These are phyloP conservation scores for Aspergillus cavernicola DNA, from an alignment of 495 filamentous ascomycete species.

Conservation along the genomic window DNA sequence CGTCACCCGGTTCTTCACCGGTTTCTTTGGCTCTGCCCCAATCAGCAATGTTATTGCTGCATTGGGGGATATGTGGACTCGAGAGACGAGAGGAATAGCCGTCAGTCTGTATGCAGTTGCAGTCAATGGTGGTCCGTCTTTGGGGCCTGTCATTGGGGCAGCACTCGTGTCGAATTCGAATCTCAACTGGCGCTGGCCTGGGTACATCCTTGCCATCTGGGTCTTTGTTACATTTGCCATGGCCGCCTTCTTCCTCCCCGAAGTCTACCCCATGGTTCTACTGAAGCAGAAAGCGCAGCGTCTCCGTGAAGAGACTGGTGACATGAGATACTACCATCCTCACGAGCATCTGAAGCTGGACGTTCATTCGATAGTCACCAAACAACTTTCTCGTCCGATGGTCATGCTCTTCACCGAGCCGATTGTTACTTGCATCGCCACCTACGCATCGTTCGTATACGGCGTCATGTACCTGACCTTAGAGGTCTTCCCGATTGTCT, in stretches of 20 bases:
- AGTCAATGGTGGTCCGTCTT: slow-evolving; percentile 49
- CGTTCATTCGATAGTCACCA: slow-evolving; percentile 20
- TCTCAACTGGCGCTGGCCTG: slow-evolving; percentile 46
- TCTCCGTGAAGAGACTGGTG: slow-evolving; percentile 43
- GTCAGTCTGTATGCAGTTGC: slow-evolving; percentile 55
- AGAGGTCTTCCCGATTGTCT: slow-evolving; percentile 48
- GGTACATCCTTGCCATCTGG: slow-evolving; percentile 41
- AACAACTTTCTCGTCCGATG: slow-evolving; percentile 34
- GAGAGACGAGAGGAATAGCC: slow-evolving; percentile 43
- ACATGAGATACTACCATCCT: slow-evolving; percentile 44
- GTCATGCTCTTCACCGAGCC: slow-evolving; percentile 46
- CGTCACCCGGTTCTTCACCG: slow-evolving; percentile 56
- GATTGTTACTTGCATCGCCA: slow-evolving; percentile 41
- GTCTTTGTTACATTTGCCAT: slow-evolving; percentile 35
- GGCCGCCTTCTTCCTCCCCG: slow-evolving; percentile 38
- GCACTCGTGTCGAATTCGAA: slow-evolving; percentile 33
- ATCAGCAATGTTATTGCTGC: slow-evolving; percentile 55
- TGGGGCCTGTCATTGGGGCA: slow-evolving; percentile 45
- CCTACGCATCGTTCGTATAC: slow-evolving; percentile 50
- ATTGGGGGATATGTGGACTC: slow-evolving; percentile 48
- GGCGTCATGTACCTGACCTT: slow-evolving; percentile 36
- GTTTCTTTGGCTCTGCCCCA: slow-evolving; percentile 51
- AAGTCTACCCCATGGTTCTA: slow-evolving; percentile 49
- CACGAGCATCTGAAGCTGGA: slow-evolving; percentile 39
- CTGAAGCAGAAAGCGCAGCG: slow-evolving; percentile 44